These are phyloP conservation scores for Colletotrichum zoysiae DNA, from an alignment of 2,329 filamentous ascomycete genomes.

Conservation along the genomic window DNA sequence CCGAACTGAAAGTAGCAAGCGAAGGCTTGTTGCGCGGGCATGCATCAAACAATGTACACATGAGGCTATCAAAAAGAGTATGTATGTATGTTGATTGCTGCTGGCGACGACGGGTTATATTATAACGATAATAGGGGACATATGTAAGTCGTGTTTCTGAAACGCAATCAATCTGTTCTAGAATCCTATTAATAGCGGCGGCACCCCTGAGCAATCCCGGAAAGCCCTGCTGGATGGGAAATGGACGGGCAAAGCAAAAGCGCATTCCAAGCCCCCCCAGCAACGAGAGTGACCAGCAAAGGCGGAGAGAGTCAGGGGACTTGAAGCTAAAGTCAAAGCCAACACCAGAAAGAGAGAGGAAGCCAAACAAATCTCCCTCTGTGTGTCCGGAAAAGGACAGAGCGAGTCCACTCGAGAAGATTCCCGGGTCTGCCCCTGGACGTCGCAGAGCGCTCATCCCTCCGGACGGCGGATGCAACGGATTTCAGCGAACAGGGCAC, in stretches of 20 bases:
- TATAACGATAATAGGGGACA: constrained; percentile 28
- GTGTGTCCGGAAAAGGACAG: background rate
- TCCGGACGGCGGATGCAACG: constrained; percentile 1
- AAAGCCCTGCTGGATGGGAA: constrained; percentile 26
- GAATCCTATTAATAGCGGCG: constrained; percentile 40
- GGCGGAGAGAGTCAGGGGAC: background rate
- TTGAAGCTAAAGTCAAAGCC: constrained; percentile 3
- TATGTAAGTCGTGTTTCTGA: constrained; percentile 37
- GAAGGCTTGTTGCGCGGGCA: background rate
- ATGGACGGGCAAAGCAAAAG: constrained; percentile 19
- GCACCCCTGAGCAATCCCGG: constrained; percentile 27
- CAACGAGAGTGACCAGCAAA: background rate
- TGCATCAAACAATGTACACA: background rate
- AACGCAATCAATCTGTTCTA: constrained; percentile 38
- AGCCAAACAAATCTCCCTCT: constrained; percentile 1
- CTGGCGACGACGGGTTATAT: background rate
- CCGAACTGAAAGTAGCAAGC: background rate
- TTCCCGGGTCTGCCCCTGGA: background rate
- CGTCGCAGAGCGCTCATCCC: background rate
- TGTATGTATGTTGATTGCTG: background rate
- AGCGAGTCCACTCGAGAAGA: background rate
- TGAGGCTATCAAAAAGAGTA: constrained; percentile 6
- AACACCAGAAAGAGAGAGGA: background rate
- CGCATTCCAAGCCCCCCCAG: constrained; percentile 7
- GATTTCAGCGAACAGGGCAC: constrained; percentile 24